A percentile compares a stretch with the other conserved stretches of the same genome.
Evolutionary conservation across 345 rosid genomes (phyloP).

Genomic region (Hibiscus mutabilis): DNA sequence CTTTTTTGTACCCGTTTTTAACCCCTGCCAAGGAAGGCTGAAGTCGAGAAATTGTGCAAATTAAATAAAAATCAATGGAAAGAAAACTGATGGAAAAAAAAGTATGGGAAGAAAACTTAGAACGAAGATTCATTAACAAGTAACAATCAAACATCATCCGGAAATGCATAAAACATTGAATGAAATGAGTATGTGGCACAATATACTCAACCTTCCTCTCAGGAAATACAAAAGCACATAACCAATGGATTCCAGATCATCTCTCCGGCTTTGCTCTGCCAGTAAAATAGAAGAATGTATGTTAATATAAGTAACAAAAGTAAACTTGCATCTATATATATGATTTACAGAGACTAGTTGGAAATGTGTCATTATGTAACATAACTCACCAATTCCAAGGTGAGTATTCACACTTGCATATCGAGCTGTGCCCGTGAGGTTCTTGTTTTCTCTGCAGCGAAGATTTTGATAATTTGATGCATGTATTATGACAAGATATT

Average conservation of each 20-base stretch:
- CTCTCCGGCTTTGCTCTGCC: background rate
- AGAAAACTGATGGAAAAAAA: background rate
- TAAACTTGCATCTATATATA: background rate
- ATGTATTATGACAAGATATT: background rate
- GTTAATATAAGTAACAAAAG: background rate
- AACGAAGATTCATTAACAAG: background rate
- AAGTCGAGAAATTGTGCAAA: background rate
- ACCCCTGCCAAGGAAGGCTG: background rate
- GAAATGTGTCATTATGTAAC: constrained; percentile 10
- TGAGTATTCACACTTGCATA: constrained; percentile 91
- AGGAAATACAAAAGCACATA: background rate
- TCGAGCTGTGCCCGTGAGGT: constrained; percentile 85
- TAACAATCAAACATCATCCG: background rate
- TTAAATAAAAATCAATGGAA: background rate
- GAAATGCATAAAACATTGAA: background rate
- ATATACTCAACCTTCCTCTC: background rate
- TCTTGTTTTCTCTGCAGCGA: constrained; percentile 65
- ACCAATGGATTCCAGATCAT: background rate
- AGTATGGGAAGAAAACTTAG: background rate
- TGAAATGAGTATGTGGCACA: background rate
- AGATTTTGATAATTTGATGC: background rate
- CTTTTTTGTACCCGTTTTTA: background rate
- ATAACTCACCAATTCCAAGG: constrained; percentile 64
- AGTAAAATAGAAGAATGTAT: background rate
- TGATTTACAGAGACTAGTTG: background rate